These are phyloP conservation scores for Sugiyamaella mastotermitis DNA, from an alignment of 805 yeast genomes.

Conservation along the genomic window DNA sequence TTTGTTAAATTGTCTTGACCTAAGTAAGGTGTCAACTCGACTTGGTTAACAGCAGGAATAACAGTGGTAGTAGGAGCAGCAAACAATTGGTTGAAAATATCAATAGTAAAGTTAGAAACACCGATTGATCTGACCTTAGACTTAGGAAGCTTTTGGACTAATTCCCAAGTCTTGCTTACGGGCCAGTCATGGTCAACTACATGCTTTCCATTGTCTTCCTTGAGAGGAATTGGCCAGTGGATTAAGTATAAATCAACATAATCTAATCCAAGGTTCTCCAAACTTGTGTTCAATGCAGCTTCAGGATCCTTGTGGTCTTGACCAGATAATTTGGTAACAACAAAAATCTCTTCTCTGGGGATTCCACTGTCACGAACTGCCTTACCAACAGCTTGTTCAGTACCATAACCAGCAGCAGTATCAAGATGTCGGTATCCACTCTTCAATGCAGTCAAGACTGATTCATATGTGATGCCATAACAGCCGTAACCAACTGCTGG, in stretches of 20 bases:
- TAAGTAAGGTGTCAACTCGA: slow-evolving; percentile 68
- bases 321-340: slow-evolving; percentile 62
- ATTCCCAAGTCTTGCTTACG: slow-evolving; percentile 52
- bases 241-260: slow-evolving; percentile 61
- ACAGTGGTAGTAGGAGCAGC: slow-evolving; percentile 27
- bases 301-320: slow-evolving; percentile 33
- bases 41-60: slow-evolving; percentile 66
- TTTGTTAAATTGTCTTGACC: slow-evolving; percentile 55
- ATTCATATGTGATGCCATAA: slow-evolving; percentile 47
- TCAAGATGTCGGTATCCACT: slow-evolving; percentile 70
- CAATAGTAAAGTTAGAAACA: slow-evolving; percentile 63
- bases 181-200: slow-evolving; percentile 17
- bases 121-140: slow-evolving; percentile 58
- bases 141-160: slow-evolving; percentile 50
- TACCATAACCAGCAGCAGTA: slow-evolving; percentile 64
- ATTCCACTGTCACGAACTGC: slow-evolving; percentile 39
- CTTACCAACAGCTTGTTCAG: slow-evolving; percentile 60
- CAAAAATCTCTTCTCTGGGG: slow-evolving; percentile 46
- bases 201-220: slow-evolving; percentile 11
- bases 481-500: slow-evolving; percentile 72
- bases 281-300: slow-evolving; percentile 45
- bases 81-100: slow-evolving; percentile 46
- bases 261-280: slow-evolving; percentile 47
- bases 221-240: slow-evolving; percentile 56
- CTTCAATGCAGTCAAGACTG: slow-evolving; percentile 45